Conservation (phyloP, 805 yeast species). For the Metschnikowia kofuensis region DNA sequence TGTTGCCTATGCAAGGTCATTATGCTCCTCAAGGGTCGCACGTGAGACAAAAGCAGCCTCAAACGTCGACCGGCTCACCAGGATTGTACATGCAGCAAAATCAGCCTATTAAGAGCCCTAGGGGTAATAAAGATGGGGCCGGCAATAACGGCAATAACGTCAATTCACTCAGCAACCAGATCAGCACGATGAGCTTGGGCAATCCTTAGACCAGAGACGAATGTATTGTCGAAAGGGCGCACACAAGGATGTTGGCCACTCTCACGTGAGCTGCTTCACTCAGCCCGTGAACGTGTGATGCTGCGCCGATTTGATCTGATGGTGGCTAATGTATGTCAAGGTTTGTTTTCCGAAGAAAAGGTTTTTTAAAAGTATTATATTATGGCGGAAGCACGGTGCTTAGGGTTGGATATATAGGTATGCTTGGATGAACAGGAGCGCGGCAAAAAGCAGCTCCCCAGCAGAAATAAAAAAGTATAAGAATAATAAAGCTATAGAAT, state of each 20-base stretch:
- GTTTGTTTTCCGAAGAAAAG: not conserved
- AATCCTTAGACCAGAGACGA: not conserved
- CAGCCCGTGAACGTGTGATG: too few species aligned
- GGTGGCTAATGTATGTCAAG: not conserved
- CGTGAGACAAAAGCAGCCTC: constrained; percentile 14
- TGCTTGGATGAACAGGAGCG: not conserved
- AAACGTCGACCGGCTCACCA: constrained; percentile 17
- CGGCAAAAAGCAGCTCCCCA: not conserved
- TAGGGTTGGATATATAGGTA: constrained; percentile 5
- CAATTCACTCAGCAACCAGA: constrained; percentile 25
- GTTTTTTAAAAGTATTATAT: not conserved
- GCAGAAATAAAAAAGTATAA: not conserved
- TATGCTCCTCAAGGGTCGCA: constrained; percentile 9
- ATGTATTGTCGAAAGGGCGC: not conserved
- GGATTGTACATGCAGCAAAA: constrained; percentile 12
- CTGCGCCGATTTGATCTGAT: too few species aligned
- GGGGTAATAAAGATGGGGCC: constrained; percentile 5
- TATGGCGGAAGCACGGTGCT: constrained; percentile 4
- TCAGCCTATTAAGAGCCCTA: constrained; percentile 12
- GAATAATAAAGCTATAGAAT: too few species aligned
- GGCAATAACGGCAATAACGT: constrained; percentile 1
- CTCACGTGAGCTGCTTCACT: too few species aligned
- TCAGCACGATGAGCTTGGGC: constrained; percentile 26
- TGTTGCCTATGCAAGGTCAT: constrained; percentile 17
- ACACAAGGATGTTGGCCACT: too few species aligned